Evolutionary conservation across 352 stramenopile species (phyloP).

Genomic region (Phytophthora cactorum): DNA sequence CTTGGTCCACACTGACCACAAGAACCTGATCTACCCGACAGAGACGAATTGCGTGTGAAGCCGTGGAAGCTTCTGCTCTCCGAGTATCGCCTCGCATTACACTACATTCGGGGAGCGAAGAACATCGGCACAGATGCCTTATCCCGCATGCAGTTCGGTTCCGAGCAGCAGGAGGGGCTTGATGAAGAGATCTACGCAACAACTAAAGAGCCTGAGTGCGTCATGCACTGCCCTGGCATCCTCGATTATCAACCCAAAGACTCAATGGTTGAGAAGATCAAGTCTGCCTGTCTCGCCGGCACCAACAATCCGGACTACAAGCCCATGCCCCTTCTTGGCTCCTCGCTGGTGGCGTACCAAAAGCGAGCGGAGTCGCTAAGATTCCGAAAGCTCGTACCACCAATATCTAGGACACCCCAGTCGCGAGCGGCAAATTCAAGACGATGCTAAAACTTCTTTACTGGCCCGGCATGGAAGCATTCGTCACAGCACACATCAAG

Average conservation of each 20-base stretch:
- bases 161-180: no score
- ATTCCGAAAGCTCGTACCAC: background rate
- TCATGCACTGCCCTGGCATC: conserved; percentile 14
- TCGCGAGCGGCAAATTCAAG: background rate
- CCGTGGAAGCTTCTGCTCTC: background rate
- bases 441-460: background rate
- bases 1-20: background rate
- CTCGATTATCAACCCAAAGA: conserved; percentile 6
- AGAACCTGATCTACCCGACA: conserved; percentile 1
- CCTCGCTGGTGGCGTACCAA: background rate
- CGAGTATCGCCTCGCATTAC: background rate
- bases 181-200: background rate
- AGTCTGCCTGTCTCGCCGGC: conserved; percentile 4
- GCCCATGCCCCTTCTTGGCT: conserved; percentile 7
- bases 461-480: background rate
- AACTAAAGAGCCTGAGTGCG: background rate
- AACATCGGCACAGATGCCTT: background rate
- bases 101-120: background rate
- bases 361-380: background rate
- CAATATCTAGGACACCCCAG: background rate
- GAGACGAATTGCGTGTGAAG: background rate
- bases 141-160: background rate
- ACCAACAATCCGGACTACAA: conserved; percentile 22
- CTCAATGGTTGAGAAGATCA: conserved; percentile 3
- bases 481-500: background rate